A percentile compares a stretch with the other conserved stretches of the same genome.
Evolutionary conservation across 2,329 filamentous ascomycete species (phyloP).

Genomic region (Colletotrichum sidae): DNA sequence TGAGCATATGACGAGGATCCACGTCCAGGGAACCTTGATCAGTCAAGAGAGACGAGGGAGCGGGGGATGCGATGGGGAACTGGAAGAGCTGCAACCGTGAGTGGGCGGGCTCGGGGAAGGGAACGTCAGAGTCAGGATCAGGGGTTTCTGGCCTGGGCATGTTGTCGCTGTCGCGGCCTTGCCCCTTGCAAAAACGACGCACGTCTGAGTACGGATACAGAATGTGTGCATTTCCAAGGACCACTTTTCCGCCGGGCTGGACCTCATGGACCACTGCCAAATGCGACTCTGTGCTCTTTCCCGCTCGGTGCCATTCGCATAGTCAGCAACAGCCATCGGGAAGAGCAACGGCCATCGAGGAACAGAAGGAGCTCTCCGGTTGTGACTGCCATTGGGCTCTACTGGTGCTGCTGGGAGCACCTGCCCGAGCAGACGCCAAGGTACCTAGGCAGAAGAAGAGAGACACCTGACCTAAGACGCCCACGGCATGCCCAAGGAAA

Average conservation of each 20-base stretch:
- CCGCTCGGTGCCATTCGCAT: no score
- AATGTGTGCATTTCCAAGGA: not conserved
- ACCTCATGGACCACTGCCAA: conserved; percentile 7
- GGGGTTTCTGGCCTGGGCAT: not conserved
- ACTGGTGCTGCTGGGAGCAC: no score
- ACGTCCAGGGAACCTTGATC: conserved; percentile 19
- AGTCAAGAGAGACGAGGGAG: not conserved
- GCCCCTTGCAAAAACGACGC: conserved; percentile 1
- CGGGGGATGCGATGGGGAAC: conserved; percentile 5
- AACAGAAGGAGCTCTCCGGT: no score
- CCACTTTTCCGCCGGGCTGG: conserved; percentile 26
- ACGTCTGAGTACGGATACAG: no score
- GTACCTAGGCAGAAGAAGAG: no score
- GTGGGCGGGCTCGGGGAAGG: not conserved
- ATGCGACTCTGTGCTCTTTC: not conserved
- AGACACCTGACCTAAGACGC: no score
- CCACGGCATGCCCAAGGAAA: no score
- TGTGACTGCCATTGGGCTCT: no score
- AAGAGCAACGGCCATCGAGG: no score
- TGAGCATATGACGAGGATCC: conserved; percentile 13
- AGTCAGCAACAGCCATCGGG: no score
- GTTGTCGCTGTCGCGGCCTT: not conserved
- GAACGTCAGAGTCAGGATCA: conserved; percentile 6
- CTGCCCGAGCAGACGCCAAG: no score
- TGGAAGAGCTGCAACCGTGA: not conserved